Evolutionary conservation across 495 filamentous ascomycete species (phyloP), one percentile per base, ranked within the genome.

Genomic region (Hypoxylon crocopeplum): DNA sequence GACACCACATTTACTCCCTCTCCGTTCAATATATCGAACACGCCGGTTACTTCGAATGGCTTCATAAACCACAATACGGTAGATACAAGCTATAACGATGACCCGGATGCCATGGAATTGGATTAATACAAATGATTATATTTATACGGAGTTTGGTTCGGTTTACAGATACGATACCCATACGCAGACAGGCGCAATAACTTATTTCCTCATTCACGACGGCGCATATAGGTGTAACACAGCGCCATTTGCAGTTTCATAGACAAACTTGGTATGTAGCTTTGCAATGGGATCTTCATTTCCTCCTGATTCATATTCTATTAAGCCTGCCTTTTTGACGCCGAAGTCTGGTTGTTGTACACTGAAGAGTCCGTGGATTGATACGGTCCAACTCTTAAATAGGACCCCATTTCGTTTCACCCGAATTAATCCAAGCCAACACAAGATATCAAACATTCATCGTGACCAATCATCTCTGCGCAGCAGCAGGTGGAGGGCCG

Each of bases 91-190:
- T 34, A 38, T 24, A 47, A 45, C 15, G 62, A 75, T 7, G 82
- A 88, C 67, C 75, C 79, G 7, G 87, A 90, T 76, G 87, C 85
- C 38, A 91, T 91, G 88, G 88, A 91, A 46, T 75, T 89, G 29
- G 87, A 84, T 45, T 88, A 65, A 77, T 17, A 5, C 1, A 39
- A 32, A 56, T 25, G 15, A 33, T 29, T 24, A 65, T 15, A 41
- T 15, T 49, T 49, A 48, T 42, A 57, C 25, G 56, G 63, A 47
- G 62, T 58, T 56, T 56, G 34, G 41, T 29, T 67, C 25, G 16
- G 56, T 44, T 44, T 62, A 39, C 39, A 59, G 53, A 54, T 52
- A 59, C n/a, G 56, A 54, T 56, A 59, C 49, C 57, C 58, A 51
- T 13, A 58, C 56, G 58, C 56, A n/a, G 32, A n/a, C 32, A 12